Percentiles rank a stretch among this genome's conserved stretches.
Conservation (phyloP, 768 basidiomycete genomes). For the Mycena kentingensis region DNA sequence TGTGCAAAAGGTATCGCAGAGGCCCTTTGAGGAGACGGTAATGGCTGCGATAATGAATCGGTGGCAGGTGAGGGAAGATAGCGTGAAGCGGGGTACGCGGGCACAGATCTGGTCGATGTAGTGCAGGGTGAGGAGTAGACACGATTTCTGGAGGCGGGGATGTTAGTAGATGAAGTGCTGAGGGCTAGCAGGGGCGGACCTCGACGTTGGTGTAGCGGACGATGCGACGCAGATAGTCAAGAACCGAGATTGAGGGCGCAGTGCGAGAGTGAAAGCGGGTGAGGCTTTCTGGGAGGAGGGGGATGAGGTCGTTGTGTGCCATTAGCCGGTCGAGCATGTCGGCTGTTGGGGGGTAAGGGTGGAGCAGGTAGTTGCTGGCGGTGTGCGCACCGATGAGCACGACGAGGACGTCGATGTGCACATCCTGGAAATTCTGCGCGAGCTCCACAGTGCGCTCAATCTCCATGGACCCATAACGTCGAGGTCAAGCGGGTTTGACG, state of each 20-base stretch:
- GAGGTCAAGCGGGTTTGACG: no score
- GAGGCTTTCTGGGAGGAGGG: slow-evolving; percentile 85
- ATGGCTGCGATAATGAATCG: slow-evolving; percentile 96
- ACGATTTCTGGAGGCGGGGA: slow-evolving; percentile 57
- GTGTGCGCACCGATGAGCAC: slow-evolving; percentile 77
- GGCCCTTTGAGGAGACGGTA: slow-evolving; percentile 89
- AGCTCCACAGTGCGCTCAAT: slow-evolving; percentile 65
- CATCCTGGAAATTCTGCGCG: slow-evolving; percentile 82
- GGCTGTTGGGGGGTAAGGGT: slow-evolving; percentile 49
- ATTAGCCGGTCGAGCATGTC: slow-evolving; percentile 97
- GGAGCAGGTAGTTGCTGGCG: slow-evolving; percentile 18
- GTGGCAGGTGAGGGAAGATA: slow-evolving; percentile 95
- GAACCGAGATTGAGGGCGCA: slow-evolving; percentile 81
- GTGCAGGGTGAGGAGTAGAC: slow-evolving; percentile 79
- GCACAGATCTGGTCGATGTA: slow-evolving; percentile 95
- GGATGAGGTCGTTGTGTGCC: slow-evolving; percentile 94
- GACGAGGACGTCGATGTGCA: slow-evolving; percentile 79
- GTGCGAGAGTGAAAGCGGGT: slow-evolving; percentile 97
- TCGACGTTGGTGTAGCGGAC: slow-evolving; percentile 95
- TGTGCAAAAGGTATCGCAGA: slow-evolving; percentile 94
- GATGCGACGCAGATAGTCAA: slow-evolving; percentile 93
- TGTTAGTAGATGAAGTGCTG: slow-evolving; percentile 12
- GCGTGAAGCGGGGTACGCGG: slow-evolving; percentile 83
- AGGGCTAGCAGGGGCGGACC: slow-evolving; percentile 46
- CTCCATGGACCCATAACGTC: slow-evolving; percentile 86